phyloP scores from a whole-genome alignment of 176 grass and related monocot species.

The Metroxylon sagu region DNA sequence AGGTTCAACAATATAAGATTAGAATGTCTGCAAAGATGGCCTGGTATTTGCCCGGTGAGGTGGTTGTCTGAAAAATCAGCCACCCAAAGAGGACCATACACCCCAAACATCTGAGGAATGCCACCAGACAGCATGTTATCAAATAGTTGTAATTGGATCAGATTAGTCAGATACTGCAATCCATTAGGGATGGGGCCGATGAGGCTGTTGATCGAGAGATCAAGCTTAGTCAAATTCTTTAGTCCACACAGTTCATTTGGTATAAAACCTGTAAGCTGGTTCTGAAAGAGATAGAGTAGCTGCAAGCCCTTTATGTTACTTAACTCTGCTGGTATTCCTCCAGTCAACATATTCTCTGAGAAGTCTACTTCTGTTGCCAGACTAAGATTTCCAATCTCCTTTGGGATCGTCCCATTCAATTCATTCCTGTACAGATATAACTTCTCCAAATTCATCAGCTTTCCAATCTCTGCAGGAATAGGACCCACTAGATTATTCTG shows the following conservation, averaged over 20 bases:
- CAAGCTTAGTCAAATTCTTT: slow-evolving; percentile 80
- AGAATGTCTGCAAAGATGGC: slow-evolving; percentile 65
- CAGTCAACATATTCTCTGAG: slow-evolving; percentile 83
- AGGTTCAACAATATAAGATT: slow-evolving; percentile 95
- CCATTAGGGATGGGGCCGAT: slow-evolving; percentile 55
- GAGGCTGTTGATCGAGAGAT: slow-evolving; percentile 91
- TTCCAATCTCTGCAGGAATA: slow-evolving; percentile 72
- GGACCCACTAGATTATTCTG: slow-evolving; percentile 64
- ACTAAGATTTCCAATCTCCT: slow-evolving; percentile 64
- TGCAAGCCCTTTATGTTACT: slow-evolving; percentile 53
- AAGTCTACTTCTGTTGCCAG: slow-evolving; percentile 70
- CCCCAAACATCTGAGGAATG: slow-evolving; percentile 79
- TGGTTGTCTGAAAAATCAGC: slow-evolving; percentile 94
- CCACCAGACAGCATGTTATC: slow-evolving; percentile 64
- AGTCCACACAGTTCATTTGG: slow-evolving; percentile 59
- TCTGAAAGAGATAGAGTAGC: slow-evolving; percentile 86
- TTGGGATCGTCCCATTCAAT: slow-evolving; percentile 77
- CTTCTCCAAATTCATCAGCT: slow-evolving; percentile 44
- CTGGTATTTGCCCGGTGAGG: slow-evolving; percentile 73
- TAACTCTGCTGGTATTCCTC: slow-evolving; percentile 69
- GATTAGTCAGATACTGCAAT: slow-evolving; percentile 74
- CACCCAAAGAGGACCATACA: slow-evolving; percentile 83
- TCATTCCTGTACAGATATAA: slow-evolving; percentile 85
- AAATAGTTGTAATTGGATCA: slow-evolving; percentile 88
- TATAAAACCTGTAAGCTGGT: slow-evolving; percentile 70